These are phyloP conservation scores for Vitis hybrid DNA, from an alignment of 177 flowering plant species.

Conservation along the genomic window DNA sequence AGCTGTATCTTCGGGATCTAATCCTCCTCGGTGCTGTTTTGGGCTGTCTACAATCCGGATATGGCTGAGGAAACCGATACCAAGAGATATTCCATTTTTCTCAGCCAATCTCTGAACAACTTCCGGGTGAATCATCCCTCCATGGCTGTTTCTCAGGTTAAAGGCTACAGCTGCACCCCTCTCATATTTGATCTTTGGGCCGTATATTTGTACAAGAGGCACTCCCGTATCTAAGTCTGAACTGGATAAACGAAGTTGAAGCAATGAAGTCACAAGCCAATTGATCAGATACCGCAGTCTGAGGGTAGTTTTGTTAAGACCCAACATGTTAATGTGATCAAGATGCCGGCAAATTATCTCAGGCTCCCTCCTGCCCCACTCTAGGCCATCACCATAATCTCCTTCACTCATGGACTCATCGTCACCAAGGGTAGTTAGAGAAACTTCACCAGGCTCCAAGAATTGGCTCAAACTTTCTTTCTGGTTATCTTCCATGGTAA, in stretches of 20 bases:
- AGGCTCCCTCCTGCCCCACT: constrained; percentile 57
- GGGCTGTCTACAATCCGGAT: constrained; percentile 36
- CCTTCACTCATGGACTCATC: constrained; percentile 38
- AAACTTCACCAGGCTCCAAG: constrained; percentile 43
- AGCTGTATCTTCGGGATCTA: constrained; percentile 34
- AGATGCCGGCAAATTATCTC: constrained; percentile 61
- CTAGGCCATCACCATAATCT: constrained; percentile 45
- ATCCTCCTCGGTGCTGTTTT: constrained; percentile 28
- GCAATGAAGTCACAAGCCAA: constrained; percentile 70
- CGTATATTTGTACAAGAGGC: constrained; percentile 65
- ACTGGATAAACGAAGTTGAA: constrained; percentile 40
- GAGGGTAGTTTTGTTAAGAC: constrained; percentile 58
- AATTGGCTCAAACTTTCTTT: constrained; percentile 23
- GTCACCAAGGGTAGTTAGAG: constrained; percentile 26
- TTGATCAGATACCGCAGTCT: constrained; percentile 57
- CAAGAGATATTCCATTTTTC: constrained; percentile 51
- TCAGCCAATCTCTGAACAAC: constrained; percentile 57
- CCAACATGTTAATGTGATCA: constrained; percentile 60
- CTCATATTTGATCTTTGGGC: constrained; percentile 73
- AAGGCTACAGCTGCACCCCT: constrained; percentile 72
- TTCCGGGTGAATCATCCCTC: constrained; percentile 44
- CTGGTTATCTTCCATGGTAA: constrained; percentile 33
- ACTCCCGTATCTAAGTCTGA: constrained; percentile 23
- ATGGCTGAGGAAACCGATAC: constrained; percentile 68
- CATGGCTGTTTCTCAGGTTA: constrained; percentile 40